Evolutionary conservation across 2,329 filamentous ascomycete species (phyloP), one percentile per base, ranked within the genome.

Genomic region (Aspergillus sp.): DNA sequence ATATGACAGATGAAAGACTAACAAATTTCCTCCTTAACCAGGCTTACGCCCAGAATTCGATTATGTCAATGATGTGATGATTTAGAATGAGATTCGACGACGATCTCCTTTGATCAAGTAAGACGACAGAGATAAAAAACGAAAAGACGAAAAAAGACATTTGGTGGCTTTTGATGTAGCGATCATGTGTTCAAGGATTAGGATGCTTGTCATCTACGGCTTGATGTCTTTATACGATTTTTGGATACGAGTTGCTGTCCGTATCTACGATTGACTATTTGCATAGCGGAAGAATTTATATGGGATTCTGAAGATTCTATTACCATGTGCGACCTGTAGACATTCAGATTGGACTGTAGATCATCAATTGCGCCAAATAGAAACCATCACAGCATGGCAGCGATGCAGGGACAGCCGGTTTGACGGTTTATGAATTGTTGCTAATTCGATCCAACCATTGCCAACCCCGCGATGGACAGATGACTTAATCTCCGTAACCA

Each of bases 41-140:
- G 86, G 86, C 89, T 5, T 95, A 95, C 66, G 88, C 88, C 39
- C 84, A 88, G 62, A 90, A 80, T 66, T 90, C 88, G 46, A 79
- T 94, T 62, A 84, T 87, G 75, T 86, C 82, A 47, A 81, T 79
- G 54, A 77, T 90, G 74, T 89, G 79, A 56, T 56, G 47, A 57
- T 40, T 42, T 35, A 39, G 37, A 38, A 39, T 54, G 30, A 48
- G 19, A 19, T 19, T 19, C 19, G 19, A 19, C 19, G 19, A 19
- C 19, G 19, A 19, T 34, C 19, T 19, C 47, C 41, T 40, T 40
- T 33, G 42, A 42, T 46, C 38, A 34, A 46, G 2, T 3, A n/a
- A 32, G n/a, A 9, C 31, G 8, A 32, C 8, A 32, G 8, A 32
- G n/a, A 32, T 32, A 8, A 9, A n/a, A 3, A n/a, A 32, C 2